Evolutionary conservation across 2,329 filamentous ascomycete genomes (phyloP).

Genomic region (Botryotinia globosa): DNA sequence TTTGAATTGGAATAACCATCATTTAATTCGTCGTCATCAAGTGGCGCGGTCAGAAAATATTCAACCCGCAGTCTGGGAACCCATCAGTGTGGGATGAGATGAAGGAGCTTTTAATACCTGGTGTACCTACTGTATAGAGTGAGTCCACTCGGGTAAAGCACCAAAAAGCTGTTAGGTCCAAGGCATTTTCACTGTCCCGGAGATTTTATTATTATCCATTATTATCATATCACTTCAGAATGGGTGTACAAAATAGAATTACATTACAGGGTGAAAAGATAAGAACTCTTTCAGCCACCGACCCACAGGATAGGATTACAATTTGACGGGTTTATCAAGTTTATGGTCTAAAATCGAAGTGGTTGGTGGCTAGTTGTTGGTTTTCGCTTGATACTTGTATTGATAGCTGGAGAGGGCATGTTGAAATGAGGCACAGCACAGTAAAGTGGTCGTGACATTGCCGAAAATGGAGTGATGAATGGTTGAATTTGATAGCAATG

Average conservation of each 20-base stretch:
- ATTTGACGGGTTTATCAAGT: neutral
- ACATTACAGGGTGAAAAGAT: conserved; percentile 14
- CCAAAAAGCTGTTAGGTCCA: neutral
- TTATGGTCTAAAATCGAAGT: neutral
- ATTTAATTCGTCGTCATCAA: neutral
- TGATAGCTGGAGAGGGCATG: neutral
- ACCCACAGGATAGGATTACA: conserved; percentile 4
- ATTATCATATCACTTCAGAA: neutral
- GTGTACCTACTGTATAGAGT: too few species aligned
- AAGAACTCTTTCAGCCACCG: conserved; percentile 17
- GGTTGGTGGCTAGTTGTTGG: neutral
- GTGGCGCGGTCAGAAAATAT: conserved; percentile 1
- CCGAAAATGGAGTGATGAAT: neutral
- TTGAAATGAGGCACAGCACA: conserved; percentile 5
- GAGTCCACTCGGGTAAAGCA: neutral
- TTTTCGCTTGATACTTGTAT: neutral
- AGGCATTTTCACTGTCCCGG: neutral
- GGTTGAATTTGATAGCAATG: neutral
- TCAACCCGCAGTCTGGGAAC: neutral
- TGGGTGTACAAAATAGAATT: conserved; percentile 5
- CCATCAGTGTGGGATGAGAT: neutral
- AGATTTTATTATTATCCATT: neutral
- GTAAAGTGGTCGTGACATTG: neutral
- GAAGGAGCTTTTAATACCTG: neutral
- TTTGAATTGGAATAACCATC: neutral